A percentile compares a stretch with the other conserved stretches of the same genome.
Evolutionary conservation across 1,139 yeast genomes (phyloP).

Genomic region (Maudiozyma humilis): DNA sequence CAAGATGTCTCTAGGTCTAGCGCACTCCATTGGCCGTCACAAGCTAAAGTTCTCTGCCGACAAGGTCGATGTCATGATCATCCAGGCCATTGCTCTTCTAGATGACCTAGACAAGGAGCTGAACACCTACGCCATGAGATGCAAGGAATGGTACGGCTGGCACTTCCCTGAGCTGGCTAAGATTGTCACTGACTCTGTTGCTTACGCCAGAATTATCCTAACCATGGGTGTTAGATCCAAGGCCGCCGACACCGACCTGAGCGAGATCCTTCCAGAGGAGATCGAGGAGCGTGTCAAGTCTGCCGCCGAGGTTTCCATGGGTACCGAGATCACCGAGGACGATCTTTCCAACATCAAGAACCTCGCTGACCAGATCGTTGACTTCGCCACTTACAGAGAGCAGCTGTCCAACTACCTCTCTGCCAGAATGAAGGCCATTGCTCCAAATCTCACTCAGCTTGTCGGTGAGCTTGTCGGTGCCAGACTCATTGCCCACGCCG

Average conservation of each 20-base stretch:
- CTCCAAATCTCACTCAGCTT: slow-evolving; percentile 90
- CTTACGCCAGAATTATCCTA: slow-evolving; percentile 85
- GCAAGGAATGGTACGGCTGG: slow-evolving; percentile 99
- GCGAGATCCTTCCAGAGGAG: slow-evolving; percentile 89
- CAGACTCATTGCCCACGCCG: slow-evolving; percentile 94
- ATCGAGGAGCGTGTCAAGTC: slow-evolving; percentile 73
- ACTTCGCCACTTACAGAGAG: slow-evolving; percentile 90
- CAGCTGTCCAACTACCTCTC: slow-evolving; percentile 81
- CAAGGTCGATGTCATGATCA: slow-evolving; percentile 96
- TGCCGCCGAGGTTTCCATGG: slow-evolving; percentile 98
- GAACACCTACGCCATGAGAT: slow-evolving; percentile 96
- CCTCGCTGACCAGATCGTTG: slow-evolving; percentile 90
- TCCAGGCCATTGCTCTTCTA: slow-evolving; percentile 93
- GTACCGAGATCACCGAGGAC: slow-evolving; percentile 86
- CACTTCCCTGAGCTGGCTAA: slow-evolving; percentile 99
- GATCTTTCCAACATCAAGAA: slow-evolving; percentile 81
- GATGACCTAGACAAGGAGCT: slow-evolving; percentile 96
- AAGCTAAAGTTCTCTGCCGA: slow-evolving; percentile 96
- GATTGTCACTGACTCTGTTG: slow-evolving; percentile 90
- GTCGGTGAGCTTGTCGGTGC: slow-evolving; percentile 99
- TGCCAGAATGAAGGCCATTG: slow-evolving; percentile 95
- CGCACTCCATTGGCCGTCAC: slow-evolving; percentile 96
- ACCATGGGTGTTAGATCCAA: slow-evolving; percentile 92
- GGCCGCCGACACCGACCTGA: slow-evolving; percentile 82
- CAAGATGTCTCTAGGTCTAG: slow-evolving; percentile 94